phyloP scores from a whole-genome alignment of 2,329 filamentous ascomycete genomes.

The Tolypocladium tropicale region DNA sequence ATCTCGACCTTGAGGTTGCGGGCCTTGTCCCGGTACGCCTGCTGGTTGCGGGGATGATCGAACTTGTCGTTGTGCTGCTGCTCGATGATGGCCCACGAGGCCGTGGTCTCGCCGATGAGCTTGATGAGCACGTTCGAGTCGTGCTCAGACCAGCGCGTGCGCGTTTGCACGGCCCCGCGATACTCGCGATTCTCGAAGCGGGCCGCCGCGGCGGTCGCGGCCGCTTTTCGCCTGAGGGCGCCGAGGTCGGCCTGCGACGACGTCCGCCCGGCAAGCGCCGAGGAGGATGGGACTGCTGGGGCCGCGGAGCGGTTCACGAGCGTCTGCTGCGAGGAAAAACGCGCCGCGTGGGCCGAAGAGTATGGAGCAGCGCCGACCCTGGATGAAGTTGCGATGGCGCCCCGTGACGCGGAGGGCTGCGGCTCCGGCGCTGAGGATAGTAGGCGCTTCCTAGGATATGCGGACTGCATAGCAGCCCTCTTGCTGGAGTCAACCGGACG shows the following conservation, averaged over 20 bases:
- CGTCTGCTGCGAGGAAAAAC: background rate
- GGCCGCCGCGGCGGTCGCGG: background rate
- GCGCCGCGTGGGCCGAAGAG: background rate
- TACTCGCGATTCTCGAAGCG: background rate
- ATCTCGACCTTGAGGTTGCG: conserved; percentile 44
- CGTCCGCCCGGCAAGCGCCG: background rate
- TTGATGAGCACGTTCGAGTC: conserved; percentile 32
- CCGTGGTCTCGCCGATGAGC: conserved; percentile 22
- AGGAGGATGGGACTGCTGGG: background rate
- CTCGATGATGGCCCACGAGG: conserved; percentile 22
- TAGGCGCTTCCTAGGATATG: background rate
- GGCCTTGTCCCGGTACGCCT: conserved; percentile 48
- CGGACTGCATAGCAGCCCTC: background rate
- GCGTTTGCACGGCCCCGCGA: conserved; percentile 10
- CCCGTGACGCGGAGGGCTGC: background rate
- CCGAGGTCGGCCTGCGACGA: background rate
- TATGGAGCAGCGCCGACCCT: background rate
- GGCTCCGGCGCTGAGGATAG: background rate
- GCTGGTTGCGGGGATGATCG: conserved; percentile 37
- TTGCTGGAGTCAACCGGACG: background rate
- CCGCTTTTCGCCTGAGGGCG: background rate
- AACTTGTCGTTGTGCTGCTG: conserved; percentile 23
- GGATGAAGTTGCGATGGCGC: too few relatives aligned
- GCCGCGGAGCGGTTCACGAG: background rate
- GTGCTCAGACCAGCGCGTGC: conserved; percentile 28